Evolutionary conservation across 2,329 filamentous ascomycete species (phyloP), one percentile per base, ranked within the genome.

Genomic region (Sclerotinia minor): DNA sequence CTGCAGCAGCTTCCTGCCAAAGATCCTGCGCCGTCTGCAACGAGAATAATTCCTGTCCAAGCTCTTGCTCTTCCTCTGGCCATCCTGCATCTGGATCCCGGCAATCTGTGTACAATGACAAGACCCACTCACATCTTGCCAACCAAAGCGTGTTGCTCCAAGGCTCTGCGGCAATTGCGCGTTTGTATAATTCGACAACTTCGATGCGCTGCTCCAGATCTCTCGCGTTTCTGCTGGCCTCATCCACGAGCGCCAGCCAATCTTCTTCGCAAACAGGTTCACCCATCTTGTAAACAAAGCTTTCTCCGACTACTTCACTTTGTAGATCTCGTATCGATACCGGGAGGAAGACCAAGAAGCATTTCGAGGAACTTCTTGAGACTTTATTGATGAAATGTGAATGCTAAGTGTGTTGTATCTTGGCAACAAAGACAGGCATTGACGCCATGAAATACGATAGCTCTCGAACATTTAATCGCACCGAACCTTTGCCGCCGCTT

Each of bases 211-310:
- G 84, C 70, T 92, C 89, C 66, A 91, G 78, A 76, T 89, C 80
- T 75, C 81, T 76, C 76, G 89, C 81, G 79, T 82, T 80, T 78
- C 84, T 81, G 67, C 84, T 85, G 73, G 90, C 86, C 78, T 94
- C 91, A 70, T 91, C 87, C 71, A 94, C 84, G 79, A 90, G 91
- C 73, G 90, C 89, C 72, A 90, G 79, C 91, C 91, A 95, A 77
- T 85, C 85, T 68, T 90, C 87, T 81, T 95, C 91, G 74, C 90
- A 90, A 72, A 92, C 83, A 57, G 90, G 89, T 68, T 77, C 75
- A n/a, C 73, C 60, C 76, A 78, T 78, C 52, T 55, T 69, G 24
- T 44, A 54, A 63, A 63, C 26, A 67, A 67, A 63, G 65, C 47
- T 53, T 45, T 63, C 65, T 54, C 57, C 38, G 38, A 67, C 65